phyloP scores from a whole-genome alignment of 192 early-diverging fungal genomes.

The Coemansia guatemalensis region DNA sequence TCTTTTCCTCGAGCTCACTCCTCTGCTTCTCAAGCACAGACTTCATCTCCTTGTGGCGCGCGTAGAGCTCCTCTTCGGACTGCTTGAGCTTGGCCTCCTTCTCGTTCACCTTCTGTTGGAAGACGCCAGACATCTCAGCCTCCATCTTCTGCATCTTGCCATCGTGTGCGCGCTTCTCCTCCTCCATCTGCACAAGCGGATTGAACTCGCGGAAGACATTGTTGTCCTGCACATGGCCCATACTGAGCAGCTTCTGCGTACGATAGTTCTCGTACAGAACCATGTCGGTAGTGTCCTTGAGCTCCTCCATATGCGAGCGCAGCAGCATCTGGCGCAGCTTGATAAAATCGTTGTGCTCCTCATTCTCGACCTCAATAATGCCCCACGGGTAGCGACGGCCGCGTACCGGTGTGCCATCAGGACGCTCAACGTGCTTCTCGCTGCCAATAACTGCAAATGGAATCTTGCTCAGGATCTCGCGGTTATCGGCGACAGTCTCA shows the following conservation, averaged over 20 bases:
- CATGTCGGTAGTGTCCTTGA: conserved; percentile 90
- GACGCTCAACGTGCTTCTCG: conserved; percentile 78
- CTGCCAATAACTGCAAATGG: conserved; percentile 96
- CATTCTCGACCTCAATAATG: conserved; percentile 95
- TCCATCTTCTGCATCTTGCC: conserved; percentile 98
- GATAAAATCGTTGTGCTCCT: conserved; percentile 95
- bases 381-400: conserved; percentile 94
- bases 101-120: conserved; percentile 98
- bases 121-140: conserved; percentile 97
- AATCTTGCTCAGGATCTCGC: conserved; percentile 87
- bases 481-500: conserved; percentile 81
- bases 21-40: conserved; percentile 93
- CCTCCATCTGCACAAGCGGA: conserved; percentile 79
- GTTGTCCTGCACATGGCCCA: conserved; percentile 82
- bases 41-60: conserved; percentile 98
- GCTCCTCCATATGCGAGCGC: conserved; percentile 95
- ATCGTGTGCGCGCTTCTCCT: conserved; percentile 90
- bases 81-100: conserved; percentile 98
- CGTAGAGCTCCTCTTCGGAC: conserved; percentile 94
- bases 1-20: conserved; percentile 92
- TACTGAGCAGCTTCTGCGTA: conserved; percentile 85
- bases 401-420: conserved; percentile 82
- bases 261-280: conserved; percentile 96
- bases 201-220: conserved; percentile 80
- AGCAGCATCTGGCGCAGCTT: conserved; percentile 90